Percentiles rank a stretch among this genome's conserved stretches.
Conservation (phyloP, 495 filamentous ascomycete species). For the Paragyromitra xinjiangensis region DNA sequence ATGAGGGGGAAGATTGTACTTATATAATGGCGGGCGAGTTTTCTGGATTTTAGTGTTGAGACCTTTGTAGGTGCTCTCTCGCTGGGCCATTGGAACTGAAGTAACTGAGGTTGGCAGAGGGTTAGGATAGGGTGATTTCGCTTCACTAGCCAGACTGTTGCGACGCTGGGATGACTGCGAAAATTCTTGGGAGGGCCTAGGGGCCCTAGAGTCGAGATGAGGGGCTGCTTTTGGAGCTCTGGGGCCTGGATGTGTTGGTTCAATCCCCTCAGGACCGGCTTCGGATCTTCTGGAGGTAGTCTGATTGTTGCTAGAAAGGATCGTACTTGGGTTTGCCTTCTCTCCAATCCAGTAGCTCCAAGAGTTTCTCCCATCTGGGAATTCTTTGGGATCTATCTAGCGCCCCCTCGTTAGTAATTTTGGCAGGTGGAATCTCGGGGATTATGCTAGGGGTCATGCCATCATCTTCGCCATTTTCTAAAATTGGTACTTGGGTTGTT, state of each 20-base stretch:
- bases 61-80: background rate
- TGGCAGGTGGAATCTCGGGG: background rate
- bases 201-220: background rate
- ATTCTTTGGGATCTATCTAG: background rate
- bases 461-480: conserved; percentile 1
- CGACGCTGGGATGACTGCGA: background rate
- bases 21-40: background rate
- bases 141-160: background rate
- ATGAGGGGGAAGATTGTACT: background rate
- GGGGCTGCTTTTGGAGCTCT: background rate
- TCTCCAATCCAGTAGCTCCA: conserved; percentile 33
- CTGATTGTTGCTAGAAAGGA: too few relatives aligned
- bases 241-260: background rate
- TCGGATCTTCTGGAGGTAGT: background rate
- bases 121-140: background rate
- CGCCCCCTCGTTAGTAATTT: background rate
- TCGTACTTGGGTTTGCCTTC: background rate
- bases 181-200: background rate
- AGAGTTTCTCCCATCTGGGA: conserved; percentile 20
- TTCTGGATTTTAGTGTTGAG: background rate
- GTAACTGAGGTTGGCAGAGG: background rate
- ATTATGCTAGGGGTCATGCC: background rate
- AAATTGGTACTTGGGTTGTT: background rate
- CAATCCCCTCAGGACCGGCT: background rate
- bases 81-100: background rate